Evolutionary conservation across 2,329 filamentous ascomycete species (phyloP), one percentile per base, ranked within the genome.

Genomic region (Botryotinia globosa): DNA sequence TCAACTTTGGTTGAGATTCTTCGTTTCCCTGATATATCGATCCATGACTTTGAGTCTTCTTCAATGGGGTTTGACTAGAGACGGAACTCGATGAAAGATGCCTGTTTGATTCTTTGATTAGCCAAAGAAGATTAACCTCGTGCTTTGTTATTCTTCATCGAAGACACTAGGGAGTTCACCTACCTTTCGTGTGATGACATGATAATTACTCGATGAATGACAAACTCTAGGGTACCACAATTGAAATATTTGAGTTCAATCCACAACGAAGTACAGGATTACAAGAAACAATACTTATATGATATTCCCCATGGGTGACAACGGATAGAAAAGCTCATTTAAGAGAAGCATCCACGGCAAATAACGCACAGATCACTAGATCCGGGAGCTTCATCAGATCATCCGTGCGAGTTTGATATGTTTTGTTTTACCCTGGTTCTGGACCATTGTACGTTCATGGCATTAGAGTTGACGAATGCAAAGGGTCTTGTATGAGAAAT

Each of bases 1-100:
- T 76, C 20, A 76, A 44, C 51, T 69, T 76, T 25, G 73, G 74
- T 32, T 74, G 63, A 8, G 56, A 42, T 10, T 63, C 51, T 42
- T 69, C 48, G 37, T 45, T 54, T 69, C 20, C 51, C n/a, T 69
- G 51, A 32, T 58, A 18, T 4, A 37, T 32, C 6, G 51, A 59
- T 58, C 12, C n/a, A 42, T 58, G 37, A 69, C 66, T 69, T 18
- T 34, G 2, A 9, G 4, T 22, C 22, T 42, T 69, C 51, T 45
- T 69, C 20, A 69, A 29, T 8, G 37, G n/a, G 25, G 37, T 32
- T 25, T 25, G 25, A 44, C 66, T 59, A 20, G 51, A 56, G n/a
- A 58, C 37, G 8, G 66, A 69, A 39, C 51, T 32, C 37, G 48
- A 18, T 58, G 66, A 69, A 18, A 45, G 10, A 32, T 69, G 66